Base-by-base conservation (phyloP, 2,329 filamentous ascomycete species). In the Hypoxylon sp. region DNA sequence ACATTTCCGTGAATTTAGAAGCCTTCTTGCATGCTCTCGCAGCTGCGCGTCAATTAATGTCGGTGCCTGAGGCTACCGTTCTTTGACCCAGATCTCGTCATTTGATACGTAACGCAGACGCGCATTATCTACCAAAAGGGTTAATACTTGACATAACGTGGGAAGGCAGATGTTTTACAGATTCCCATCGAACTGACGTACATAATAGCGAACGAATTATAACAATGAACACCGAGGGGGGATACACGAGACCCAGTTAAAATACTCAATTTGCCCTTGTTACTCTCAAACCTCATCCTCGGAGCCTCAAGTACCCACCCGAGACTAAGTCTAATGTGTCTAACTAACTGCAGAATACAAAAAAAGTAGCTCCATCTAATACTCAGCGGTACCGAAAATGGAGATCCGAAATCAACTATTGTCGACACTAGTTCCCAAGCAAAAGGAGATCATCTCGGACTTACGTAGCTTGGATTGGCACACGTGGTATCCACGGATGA, bases 11-110 rank as follows among this genome's bases (percentile, higher is more conserved):
- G 43, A 72, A 72, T 71, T 11, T 45, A 19, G 70, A 46, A 65
- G 70, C 70, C 70, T 72, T 49, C 23, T 34, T 62, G 41, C 34
- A 41, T 43, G 46, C 19, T 46, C 46, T 65, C 38, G 11, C 62
- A 56, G 53, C 53, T 61, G 50, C 63, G 67, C 53, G 60, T 66
- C 59, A 60, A 60, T 62, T 36, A 65, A 75, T 73, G 72, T 70
- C 60, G 73, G 68, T 75, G 73, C 73, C 73, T 75, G 72, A 69
- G 63, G 57, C 25, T n/a, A 23, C 28, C 45, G 14, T 52, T 52
- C 25, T 59, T 59, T 23, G 41, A 49, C 52, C n/a, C 19, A 60
- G 62, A 63, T 66, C 53, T 52, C 55, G 55, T 61, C 51, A 61
- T 43, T 46, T 14, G 52, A 55, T 59, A 68, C 68, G 68, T 68